Conservation (phyloP, 2,329 filamentous ascomycete genomes). For the Albifimbria verrucaria region DNA sequence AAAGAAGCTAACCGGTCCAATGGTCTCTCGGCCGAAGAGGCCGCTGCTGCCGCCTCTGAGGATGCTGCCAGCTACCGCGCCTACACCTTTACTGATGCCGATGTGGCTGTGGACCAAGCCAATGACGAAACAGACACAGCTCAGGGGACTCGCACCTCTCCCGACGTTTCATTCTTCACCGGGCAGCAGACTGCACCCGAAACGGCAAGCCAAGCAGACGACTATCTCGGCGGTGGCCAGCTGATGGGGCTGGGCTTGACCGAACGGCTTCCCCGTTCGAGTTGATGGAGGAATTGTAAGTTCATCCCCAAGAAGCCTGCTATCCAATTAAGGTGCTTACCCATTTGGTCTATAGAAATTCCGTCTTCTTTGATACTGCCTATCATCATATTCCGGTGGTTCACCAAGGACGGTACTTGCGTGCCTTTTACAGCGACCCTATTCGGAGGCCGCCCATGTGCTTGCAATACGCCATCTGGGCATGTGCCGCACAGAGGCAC, state of each 20-base stretch:
- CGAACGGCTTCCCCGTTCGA: slow-evolving; percentile 77
- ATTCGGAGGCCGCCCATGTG: slow-evolving; percentile 77
- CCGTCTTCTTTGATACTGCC: slow-evolving; percentile 72
- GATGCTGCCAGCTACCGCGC: not conserved
- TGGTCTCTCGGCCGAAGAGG: not conserved
- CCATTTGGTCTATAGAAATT: slow-evolving; percentile 48
- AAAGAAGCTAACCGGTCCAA: slow-evolving; percentile 54
- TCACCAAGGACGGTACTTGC: slow-evolving; percentile 71
- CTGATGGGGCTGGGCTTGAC: slow-evolving; percentile 78
- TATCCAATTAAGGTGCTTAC: too few species aligned
- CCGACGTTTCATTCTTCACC: slow-evolving; percentile 4
- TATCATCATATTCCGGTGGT: slow-evolving; percentile 74
- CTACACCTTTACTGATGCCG: slow-evolving; percentile 2
- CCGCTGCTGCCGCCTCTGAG: not conserved
- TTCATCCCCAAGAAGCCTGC: too few species aligned
- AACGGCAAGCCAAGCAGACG: slow-evolving; percentile 7
- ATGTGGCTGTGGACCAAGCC: not conserved
- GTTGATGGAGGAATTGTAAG: slow-evolving; percentile 78
- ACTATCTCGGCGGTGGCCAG: slow-evolving; percentile 19
- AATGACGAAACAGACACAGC: not conserved
- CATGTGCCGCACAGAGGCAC: slow-evolving; percentile 67
- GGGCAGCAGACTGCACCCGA: slow-evolving; percentile 10
- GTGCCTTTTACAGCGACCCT: slow-evolving; percentile 68
- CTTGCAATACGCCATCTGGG: slow-evolving; percentile 85
- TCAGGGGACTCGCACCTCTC: not conserved